These are phyloP conservation scores for Trichomonas tenax DNA, from an alignment of 208 protist genomes.

Conservation along the genomic window DNA sequence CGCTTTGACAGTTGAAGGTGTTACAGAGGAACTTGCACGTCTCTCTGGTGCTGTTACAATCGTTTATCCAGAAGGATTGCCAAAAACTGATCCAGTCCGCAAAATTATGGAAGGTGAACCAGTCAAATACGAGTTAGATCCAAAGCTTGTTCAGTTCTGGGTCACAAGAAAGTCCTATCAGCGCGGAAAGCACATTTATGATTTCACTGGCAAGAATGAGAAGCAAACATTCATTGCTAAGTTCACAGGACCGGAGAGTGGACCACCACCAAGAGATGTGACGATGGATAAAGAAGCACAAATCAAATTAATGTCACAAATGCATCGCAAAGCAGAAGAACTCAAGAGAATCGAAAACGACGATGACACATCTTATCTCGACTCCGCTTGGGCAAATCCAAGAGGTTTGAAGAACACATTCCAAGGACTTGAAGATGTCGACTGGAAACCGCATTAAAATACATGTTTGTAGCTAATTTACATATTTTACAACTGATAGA, in stretches of 20 bases:
- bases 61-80: slow-evolving; percentile 7
- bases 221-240: not conserved
- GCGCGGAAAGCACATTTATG: not conserved
- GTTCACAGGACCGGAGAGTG: not conserved
- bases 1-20: not conserved
- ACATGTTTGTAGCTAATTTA: not conserved
- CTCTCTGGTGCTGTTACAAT: not conserved
- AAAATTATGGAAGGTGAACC: not conserved
- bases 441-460: slow-evolving; percentile 15
- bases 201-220: not conserved
- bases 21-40: not conserved
- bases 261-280: not conserved
- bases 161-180: not conserved
- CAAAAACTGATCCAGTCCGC: not conserved
- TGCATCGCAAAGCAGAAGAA: not conserved
- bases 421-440: not conserved
- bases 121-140: not conserved
- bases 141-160: not conserved
- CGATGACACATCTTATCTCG: not conserved
- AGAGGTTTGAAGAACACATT: not conserved
- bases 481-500: no score
- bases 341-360: slow-evolving; percentile 6
- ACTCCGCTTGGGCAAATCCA: not conserved
- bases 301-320: not conserved
- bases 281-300: not conserved